Percentiles rank a stretch among this genome's conserved stretches.
phyloP scores from a whole-genome alignment of 257 asterid genomes.

The Scutellaria baicalensis region DNA sequence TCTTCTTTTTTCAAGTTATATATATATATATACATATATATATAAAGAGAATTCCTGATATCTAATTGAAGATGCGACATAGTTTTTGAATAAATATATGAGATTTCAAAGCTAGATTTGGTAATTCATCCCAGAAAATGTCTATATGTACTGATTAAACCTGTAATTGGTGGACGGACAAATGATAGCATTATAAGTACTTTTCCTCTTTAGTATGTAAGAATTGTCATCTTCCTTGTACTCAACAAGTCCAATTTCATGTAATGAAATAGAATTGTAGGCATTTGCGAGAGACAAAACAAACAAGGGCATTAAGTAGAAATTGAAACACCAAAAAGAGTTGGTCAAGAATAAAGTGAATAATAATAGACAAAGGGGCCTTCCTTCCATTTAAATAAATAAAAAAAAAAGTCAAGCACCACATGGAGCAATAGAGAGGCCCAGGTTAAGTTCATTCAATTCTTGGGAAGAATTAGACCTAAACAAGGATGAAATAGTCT shows the following conservation, averaged over 20 bases:
- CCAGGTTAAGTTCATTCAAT: constrained; percentile 31
- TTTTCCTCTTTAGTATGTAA: neutral
- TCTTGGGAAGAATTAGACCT: constrained; percentile 18
- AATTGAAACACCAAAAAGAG: neutral
- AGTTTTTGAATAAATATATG: neutral
- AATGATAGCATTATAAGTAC: neutral
- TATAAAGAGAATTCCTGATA: too few relatives aligned
- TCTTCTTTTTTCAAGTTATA: too few relatives aligned
- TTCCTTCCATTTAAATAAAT: neutral
- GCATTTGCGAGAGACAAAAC: too few relatives aligned
- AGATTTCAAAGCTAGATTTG: neutral
- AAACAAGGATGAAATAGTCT: constrained; percentile 30
- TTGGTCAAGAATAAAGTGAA: neutral
- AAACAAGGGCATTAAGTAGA: too few relatives aligned
- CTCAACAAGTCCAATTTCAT: neutral
- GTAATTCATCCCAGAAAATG: neutral
- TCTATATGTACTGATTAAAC: neutral
- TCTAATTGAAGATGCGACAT: neutral
- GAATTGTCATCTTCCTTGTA: neutral
- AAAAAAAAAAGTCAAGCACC: constrained; percentile 13
- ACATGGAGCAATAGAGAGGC: constrained; percentile 58
- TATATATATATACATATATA: too few relatives aligned
- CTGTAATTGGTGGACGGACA: neutral
- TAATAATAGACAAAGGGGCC: neutral
- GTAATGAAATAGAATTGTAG: neutral